Percentiles rank a stretch among this genome's conserved stretches.
Evolutionary conservation across 2,329 filamentous ascomycete species (phyloP).

Genomic region (Cladophialophora carrionii): DNA sequence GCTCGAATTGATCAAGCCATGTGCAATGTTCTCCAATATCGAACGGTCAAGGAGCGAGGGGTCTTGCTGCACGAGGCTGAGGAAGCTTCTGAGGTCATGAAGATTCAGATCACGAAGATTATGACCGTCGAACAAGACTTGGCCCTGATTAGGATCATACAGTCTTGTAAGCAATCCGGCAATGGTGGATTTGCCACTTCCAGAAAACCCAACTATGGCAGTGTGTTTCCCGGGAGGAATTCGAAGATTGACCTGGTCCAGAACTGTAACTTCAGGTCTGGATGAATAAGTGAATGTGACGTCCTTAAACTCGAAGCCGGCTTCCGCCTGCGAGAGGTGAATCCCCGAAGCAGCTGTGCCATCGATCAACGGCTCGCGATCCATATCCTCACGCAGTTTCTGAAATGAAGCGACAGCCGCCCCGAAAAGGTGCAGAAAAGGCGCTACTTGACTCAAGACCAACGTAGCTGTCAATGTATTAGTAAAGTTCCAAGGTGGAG

Average conservation of each 20-base stretch:
- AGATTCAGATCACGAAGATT: conserved; percentile 38
- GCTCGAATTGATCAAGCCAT: conserved; percentile 50
- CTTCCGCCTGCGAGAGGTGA: conserved; percentile 5
- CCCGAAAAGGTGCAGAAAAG: conserved; percentile 56
- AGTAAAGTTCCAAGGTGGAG: background rate
- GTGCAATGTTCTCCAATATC: conserved; percentile 59
- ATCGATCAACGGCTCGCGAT: conserved; percentile 55
- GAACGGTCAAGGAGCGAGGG: conserved; percentile 56
- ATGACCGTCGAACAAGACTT: conserved; percentile 41
- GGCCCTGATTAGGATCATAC: conserved; percentile 44
- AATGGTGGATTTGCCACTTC: conserved; percentile 57
- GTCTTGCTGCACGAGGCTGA: conserved; percentile 56
- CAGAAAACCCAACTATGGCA: conserved; percentile 55
- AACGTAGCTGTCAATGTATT: conserved; percentile 44
- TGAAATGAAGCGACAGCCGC: conserved; percentile 59
- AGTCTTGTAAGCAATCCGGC: conserved; percentile 45
- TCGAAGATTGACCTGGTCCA: conserved; percentile 42
- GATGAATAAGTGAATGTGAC: conserved; percentile 46
- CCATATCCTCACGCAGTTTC: conserved; percentile 63
- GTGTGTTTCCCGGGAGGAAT: conserved; percentile 46
- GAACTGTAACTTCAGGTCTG: conserved; percentile 42
- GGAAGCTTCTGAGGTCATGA: conserved; percentile 43
- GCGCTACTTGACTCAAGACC: conserved; percentile 46
- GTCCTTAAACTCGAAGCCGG: conserved; percentile 43
- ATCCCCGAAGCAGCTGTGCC: conserved; percentile 12